Conservation (phyloP, 257 asterid species). For the Nicotiana undulata region DNA sequence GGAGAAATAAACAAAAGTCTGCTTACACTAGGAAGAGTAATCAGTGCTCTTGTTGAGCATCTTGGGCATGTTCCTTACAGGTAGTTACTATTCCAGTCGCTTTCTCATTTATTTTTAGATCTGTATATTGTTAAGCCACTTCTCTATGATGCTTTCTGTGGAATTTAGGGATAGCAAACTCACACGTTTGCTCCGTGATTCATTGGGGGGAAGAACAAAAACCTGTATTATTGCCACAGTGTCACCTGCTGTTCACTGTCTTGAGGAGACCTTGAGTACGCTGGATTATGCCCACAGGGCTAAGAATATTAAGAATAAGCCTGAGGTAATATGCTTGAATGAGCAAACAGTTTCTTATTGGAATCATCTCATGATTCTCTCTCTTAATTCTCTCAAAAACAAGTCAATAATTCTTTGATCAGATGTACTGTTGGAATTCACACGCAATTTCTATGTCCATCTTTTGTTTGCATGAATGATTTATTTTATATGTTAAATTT, state of each 20-base stretch:
- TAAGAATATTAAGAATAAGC: slow-evolving; percentile 81
- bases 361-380: not conserved
- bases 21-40: slow-evolving; percentile 82
- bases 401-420: not conserved
- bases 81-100: slow-evolving; percentile 20
- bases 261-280: slow-evolving; percentile 91
- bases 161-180: slow-evolving; percentile 74
- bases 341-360: not conserved
- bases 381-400: not conserved
- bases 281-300: slow-evolving; percentile 91
- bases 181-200: slow-evolving; percentile 81
- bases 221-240: slow-evolving; percentile 88
- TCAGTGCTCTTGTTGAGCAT: slow-evolving; percentile 88
- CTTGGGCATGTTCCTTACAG: slow-evolving; percentile 84
- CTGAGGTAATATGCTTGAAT: slow-evolving; percentile 43
- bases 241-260: slow-evolving; percentile 89
- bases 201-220: slow-evolving; percentile 88
- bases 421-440: not conserved
- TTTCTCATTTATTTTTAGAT: slow-evolving; percentile 1
- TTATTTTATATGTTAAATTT: not conserved
- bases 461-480: not conserved
- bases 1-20: slow-evolving; percentile 91
- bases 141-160: not conserved
- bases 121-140: not conserved
- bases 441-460: not conserved